Evolutionary conservation across 2,329 filamentous ascomycete genomes (phyloP), one percentile per base, ranked within the genome.

Genomic region (Fusarium sp.): DNA sequence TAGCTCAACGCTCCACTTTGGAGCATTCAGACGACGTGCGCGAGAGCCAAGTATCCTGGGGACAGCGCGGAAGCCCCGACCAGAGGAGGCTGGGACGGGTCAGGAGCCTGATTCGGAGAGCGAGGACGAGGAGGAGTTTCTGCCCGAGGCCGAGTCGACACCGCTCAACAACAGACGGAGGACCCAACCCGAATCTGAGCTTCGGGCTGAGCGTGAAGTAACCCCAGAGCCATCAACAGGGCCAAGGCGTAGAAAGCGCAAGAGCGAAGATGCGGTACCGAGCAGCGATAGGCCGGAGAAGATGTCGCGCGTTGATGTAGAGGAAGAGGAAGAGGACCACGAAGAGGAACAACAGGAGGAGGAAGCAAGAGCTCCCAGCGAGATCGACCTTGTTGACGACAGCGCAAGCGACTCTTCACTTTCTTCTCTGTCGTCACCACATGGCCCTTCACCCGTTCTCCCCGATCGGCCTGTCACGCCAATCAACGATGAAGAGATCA

Each of bases 111-210:
- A 82, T 35, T 77, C 75, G 35, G 82, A 85, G 13, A 84, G 88
- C 25, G 87, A 88, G 58, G 74, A 85, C 20, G 87, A 88, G 61
- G 75, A 85, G 72, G 82, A 87, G 75, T 74, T 92, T 90, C 78
- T 87, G 85, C 61, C 92, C 88, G 91, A 93, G 66, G 91, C 90
- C 32, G 91, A 93, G 82, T 92, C 91, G 18, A 94, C 92, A 8
- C 92, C 92, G 5, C 78, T 92, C 30, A 88, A 90, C 67, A 79
- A 76, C 34, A 72, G 80, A 58, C 82, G 87, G 23, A 83, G 84
- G 39, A 87, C 84, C 57, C 81, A 82, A 30, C 61, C 67, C 1
- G 56, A 73, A 30, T 61, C 64, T 10, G 69, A 73, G n/a, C 52
- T 65, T 20, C 74, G 78, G 45, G 56, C 73, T 37, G 71, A 75